Base-by-base conservation (phyloP, 2,329 filamentous ascomycete species). In the Stachybotrys chlorohalonatus region DNA sequence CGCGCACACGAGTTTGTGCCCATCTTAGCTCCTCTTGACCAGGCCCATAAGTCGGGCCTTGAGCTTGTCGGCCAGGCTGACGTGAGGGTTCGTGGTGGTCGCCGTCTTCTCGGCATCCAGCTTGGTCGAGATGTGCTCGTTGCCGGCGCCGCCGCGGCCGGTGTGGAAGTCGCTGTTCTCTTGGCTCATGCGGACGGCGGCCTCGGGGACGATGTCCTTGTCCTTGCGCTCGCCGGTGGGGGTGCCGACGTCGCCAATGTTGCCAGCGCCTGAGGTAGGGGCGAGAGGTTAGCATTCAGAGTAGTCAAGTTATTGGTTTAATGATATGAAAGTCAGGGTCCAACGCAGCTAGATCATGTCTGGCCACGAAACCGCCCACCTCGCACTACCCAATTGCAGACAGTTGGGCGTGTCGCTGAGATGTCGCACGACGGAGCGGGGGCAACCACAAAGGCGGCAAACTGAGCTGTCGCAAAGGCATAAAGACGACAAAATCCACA, bases 61-160 rank as follows among this genome's bases (percentile, higher is more conserved):
- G 59, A 83, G 68, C 72, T 78, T 81, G 63, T 83, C 80, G 16
- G 80, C 80, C 55, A 83, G 63, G 36, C 80, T 71, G 51, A 69
- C 61, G 53, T 71, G 70, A 8, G 66, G 60, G 42, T 58, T 60
- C n/a, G 56, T 56, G 39, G 59, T 54, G 36, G 59, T 52, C 47
- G 62, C 62, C 59, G 68, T 63, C 30, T 67, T 63, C 15, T 63
- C 60, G 7, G 64, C 57, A 54, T 64, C 64, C 61, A 66, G 65
- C 56, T 70, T 64, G 55, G 60, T 59, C 42, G 64, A 64, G 49
- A 71, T 60, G 60, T 77, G 72, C 65, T 77, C 78, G 66, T 85
- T 85, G 52, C 81, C 82, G 9, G 77, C 80, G 55, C 82, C 82
- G 63, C 82, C 82, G 36, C 82, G 81, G 55, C 82, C 82, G 47